These are phyloP conservation scores for Geosiphon pyriformis DNA, from an alignment of 192 early-diverging fungal genomes.

Conservation along the genomic window DNA sequence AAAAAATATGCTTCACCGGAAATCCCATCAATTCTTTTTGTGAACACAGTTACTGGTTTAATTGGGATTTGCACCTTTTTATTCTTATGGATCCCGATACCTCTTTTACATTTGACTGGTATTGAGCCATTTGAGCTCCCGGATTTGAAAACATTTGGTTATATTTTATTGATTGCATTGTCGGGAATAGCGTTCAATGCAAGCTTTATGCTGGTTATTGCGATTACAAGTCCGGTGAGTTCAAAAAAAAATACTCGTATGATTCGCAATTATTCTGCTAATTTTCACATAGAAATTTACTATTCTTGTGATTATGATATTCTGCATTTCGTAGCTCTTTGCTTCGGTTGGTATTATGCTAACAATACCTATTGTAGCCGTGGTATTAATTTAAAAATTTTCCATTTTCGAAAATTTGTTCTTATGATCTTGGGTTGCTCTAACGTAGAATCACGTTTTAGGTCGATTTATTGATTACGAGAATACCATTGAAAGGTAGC, in stretches of 20 bases:
- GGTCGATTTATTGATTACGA: slow-evolving; percentile 4
- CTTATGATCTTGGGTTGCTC: neutral
- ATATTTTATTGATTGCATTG: slow-evolving; percentile 59
- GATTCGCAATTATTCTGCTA: too few relatives aligned
- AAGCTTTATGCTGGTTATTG: slow-evolving; percentile 71
- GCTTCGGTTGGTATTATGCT: slow-evolving; percentile 78
- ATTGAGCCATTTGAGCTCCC: slow-evolving; percentile 69
- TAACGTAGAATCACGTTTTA: too few relatives aligned
- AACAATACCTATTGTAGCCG: slow-evolving; percentile 67
- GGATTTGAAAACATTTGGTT: slow-evolving; percentile 38
- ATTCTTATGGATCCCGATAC: slow-evolving; percentile 69
- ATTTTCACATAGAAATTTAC: neutral
- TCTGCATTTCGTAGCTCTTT: slow-evolving; percentile 45
- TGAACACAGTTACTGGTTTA: slow-evolving; percentile 63
- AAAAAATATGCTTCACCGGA: slow-evolving; percentile 68
- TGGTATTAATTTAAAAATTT: slow-evolving; percentile 5
- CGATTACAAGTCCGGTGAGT: slow-evolving; percentile 53
- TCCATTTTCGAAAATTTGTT: neutral
- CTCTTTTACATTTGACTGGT: slow-evolving; percentile 54
- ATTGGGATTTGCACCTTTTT: slow-evolving; percentile 65
- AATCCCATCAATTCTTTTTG: slow-evolving; percentile 59
- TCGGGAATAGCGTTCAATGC: slow-evolving; percentile 74
- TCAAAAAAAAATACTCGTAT: too few relatives aligned
- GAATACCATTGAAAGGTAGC: neutral
- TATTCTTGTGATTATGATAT: neutral